Percentiles rank a stretch among this genome's conserved stretches.
Evolutionary conservation across 1,139 yeast genomes (phyloP).

Genomic region (Blastobotrys malaysiensis): DNA sequence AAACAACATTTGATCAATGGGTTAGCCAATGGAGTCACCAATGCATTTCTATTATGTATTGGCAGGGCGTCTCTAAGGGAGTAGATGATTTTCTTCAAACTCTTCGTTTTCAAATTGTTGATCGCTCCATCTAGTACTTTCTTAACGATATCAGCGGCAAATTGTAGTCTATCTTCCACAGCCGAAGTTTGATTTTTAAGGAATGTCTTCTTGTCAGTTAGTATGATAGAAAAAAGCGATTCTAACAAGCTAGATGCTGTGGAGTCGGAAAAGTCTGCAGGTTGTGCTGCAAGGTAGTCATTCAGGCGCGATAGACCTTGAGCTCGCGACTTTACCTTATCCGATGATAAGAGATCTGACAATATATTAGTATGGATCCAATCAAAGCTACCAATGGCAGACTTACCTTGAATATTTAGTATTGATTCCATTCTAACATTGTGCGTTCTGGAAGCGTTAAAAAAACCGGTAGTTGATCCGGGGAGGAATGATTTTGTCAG

Average conservation of each 20-base stretch:
- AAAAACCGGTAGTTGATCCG: not conserved
- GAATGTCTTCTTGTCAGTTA: conserved; percentile 5
- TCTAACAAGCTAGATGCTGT: conserved; percentile 10
- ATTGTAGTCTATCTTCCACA: conserved; percentile 9
- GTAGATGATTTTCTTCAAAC: conserved; percentile 11
- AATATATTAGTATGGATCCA: not conserved
- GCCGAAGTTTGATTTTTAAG: conserved; percentile 1
- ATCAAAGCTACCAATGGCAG: not conserved
- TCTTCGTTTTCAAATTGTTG: conserved; percentile 10
- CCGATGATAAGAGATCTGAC: conserved; percentile 14
- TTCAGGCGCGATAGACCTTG: conserved; percentile 11
- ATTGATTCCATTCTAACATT: not conserved
- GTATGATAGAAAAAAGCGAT: conserved; percentile 7
- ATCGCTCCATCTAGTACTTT: conserved; percentile 11
- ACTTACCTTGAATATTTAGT: conserved; percentile 2
- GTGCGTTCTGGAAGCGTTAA: not conserved
- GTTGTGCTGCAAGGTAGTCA: conserved; percentile 4
- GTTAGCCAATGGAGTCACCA: conserved; percentile 16
- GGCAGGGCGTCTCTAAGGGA: conserved; percentile 13
- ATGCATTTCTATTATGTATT: conserved; percentile 4
- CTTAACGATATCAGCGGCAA: conserved; percentile 10
- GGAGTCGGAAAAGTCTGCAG: conserved; percentile 10
- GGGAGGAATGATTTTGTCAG: not conserved
- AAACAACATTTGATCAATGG: conserved; percentile 16
- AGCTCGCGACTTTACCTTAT: conserved; percentile 13